Conservation (phyloP, 768 basidiomycete species). For the Boletus subcaerulescens region DNA sequence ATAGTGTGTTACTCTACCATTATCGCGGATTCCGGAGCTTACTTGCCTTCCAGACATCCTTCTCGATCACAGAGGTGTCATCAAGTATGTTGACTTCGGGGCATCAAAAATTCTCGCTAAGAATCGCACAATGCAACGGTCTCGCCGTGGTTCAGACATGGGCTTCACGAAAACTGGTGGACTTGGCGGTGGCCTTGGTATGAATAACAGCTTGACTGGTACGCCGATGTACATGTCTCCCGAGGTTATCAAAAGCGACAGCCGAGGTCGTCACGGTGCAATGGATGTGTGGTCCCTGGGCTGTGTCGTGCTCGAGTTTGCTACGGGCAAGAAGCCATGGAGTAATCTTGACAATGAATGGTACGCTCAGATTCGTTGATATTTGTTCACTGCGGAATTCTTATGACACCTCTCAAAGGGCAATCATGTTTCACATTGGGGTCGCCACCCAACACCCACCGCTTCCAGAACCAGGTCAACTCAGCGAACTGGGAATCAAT, state of each 20-base stretch:
- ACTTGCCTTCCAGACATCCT: conserved; percentile 72
- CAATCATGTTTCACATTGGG: conserved; percentile 99
- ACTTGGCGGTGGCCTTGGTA: conserved; percentile 39
- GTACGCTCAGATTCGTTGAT: conserved; percentile 40
- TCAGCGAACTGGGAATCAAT: conserved; percentile 84
- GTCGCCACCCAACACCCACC: conserved; percentile 96
- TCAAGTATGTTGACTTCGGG: conserved; percentile 97
- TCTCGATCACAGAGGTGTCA: conserved; percentile 83
- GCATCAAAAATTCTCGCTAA: conserved; percentile 95
- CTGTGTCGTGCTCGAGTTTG: conserved; percentile 95
- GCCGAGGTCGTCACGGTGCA: conserved; percentile 81
- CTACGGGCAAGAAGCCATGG: conserved; percentile 97
- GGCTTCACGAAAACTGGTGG: conserved; percentile 34
- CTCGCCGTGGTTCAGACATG: conserved; percentile 56
- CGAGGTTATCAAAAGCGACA: conserved; percentile 95
- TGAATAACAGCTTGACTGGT: conserved; percentile 88
- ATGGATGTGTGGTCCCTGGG: conserved; percentile 99
- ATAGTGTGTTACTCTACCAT: conserved; percentile 62
- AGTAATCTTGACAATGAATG: conserved; percentile 99
- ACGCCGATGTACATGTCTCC: conserved; percentile 99
- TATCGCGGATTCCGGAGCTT: conserved; percentile 2
- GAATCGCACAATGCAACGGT: conserved; percentile 75
- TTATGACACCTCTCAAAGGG: conserved; percentile 50
- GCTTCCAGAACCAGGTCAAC: conserved; percentile 85
- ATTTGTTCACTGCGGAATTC: neutral